Base-by-base conservation (phyloP, 106 monocot genomes). In the Platanthera zijinensis region DNA sequence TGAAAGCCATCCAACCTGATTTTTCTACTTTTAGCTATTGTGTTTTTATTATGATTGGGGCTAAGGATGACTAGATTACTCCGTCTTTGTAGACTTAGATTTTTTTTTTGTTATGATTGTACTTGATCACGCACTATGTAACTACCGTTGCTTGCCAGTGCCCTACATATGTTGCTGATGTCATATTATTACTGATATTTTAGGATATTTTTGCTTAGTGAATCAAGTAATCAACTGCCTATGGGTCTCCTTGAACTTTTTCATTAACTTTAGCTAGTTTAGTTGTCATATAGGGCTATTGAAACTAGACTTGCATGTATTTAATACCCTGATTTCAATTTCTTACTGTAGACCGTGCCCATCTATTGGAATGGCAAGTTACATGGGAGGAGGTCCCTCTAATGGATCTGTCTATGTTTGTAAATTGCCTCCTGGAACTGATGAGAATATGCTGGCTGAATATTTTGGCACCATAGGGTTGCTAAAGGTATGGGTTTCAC, bases 401-500 rank as follows among this genome's bases (percentile, higher is more conserved):
- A 97, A 91, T 89, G 89, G 89, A 63, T 86, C 89, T 69, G 84
- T 97, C 14, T 97, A 97, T 79, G 93, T 97, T 15, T 97, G 88
- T 76, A 91, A 93, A 51, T 79, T 97, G 84, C 96, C 96, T 74
- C 80, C 84, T 79, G 96, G 96, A 63, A 97, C 96, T 57, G 89
- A 89, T 86, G 96, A 97, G 69, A 81, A 22, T 72, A 93, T 91
- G 93, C 82, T 97, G 39, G 91, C 96, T 47, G 96, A 97, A 56
- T 81, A 78, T 91, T 97, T 97, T 93, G 90, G 96, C 83, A 97
- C 96, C 74, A 96, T 96, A 77, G 96, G 96, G 84, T 89, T 96
- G 89, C 87, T 96, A 86, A 96, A 96, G 96, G 96, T 96, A 93
- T 76, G 89, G 85, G 77, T 81, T 32, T 79, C 48, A 76, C 71